A percentile compares a stretch with the other conserved stretches of the same genome.
Evolutionary conservation across 1,284 basidiomycete genomes (phyloP).

Genomic region (Cryptococcus wingfieldii): DNA sequence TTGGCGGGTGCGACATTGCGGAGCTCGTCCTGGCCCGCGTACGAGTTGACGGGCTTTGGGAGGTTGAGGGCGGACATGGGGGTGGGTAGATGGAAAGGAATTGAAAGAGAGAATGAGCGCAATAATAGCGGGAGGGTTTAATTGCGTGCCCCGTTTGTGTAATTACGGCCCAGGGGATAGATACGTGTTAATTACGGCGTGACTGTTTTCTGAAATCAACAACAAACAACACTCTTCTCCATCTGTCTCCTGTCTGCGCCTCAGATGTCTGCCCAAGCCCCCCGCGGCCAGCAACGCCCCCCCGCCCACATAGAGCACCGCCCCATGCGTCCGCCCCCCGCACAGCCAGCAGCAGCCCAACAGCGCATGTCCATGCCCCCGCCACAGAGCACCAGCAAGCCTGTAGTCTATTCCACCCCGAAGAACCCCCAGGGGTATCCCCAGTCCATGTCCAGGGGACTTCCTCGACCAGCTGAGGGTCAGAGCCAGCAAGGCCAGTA

Average conservation of each 20-base stretch:
- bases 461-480: not conserved
- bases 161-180: too few relatives aligned
- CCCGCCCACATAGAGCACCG: slow-evolving; percentile 5
- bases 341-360: slow-evolving; percentile 3
- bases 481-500: not conserved
- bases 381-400: slow-evolving; percentile 3
- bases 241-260: not conserved
- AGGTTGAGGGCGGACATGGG: slow-evolving; percentile 33
- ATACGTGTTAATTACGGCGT: not conserved
- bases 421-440: not conserved
- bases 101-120: not conserved
- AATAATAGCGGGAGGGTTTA: not conserved
- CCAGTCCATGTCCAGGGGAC: not conserved
- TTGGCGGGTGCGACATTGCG: slow-evolving; percentile 19
- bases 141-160: too few relatives aligned
- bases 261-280: too few relatives aligned
- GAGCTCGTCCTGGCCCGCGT: slow-evolving; percentile 45
- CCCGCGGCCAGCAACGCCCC: too few relatives aligned
- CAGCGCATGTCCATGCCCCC: slow-evolving; percentile 25
- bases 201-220: slow-evolving; percentile 1
- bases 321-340: slow-evolving; percentile 13
- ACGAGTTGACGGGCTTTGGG: slow-evolving; percentile 46
- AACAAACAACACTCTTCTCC: not conserved
- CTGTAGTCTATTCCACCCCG: not conserved
- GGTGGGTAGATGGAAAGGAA: too few relatives aligned